phyloP scores from a whole-genome alignment of 805 yeast genomes.

The Cyberlindnera samutprakarnensis region DNA sequence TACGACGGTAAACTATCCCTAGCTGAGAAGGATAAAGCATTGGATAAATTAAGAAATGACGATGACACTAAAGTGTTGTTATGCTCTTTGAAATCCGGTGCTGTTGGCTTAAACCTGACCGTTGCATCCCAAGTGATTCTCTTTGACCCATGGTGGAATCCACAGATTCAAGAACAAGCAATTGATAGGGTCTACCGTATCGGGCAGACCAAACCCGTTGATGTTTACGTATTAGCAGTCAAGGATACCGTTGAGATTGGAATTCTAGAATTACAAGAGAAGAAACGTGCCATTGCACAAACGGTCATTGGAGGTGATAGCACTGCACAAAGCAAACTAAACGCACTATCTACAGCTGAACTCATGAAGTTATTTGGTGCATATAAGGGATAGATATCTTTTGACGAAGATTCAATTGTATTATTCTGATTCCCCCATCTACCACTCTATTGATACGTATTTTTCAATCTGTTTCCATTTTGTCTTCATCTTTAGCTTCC shows the following conservation, averaged over 20 bases:
- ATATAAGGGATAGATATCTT: not conserved
- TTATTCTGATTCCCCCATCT: too few species aligned
- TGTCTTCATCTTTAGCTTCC: conserved; percentile 22
- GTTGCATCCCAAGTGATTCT: conserved; percentile 75
- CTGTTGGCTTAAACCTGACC: conserved; percentile 83
- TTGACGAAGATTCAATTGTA: too few species aligned
- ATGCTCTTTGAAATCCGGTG: conserved; percentile 82
- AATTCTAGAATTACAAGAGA: conserved; percentile 77
- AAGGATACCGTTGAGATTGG: conserved; percentile 74
- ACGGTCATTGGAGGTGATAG: conserved; percentile 62
- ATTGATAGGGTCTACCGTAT: conserved; percentile 87
- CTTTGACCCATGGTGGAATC: conserved; percentile 98
- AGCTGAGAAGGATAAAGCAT: conserved; percentile 23
- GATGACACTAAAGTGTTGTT: conserved; percentile 37
- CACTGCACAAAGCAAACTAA: conserved; percentile 52
- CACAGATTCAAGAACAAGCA: conserved; percentile 84
- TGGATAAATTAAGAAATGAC: conserved; percentile 24
- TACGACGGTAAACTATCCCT: conserved; percentile 31
- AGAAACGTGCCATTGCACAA: conserved; percentile 66
- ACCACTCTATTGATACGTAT: too few species aligned
- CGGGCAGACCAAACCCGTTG: conserved; percentile 71
- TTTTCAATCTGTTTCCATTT: conserved; percentile 29
- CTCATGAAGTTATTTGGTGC: conserved; percentile 9
- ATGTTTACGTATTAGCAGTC: conserved; percentile 68
- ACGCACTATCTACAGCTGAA: conserved; percentile 32